These are phyloP conservation scores for Cryptococcus jaspeensis DNA, from an alignment of 1,284 basidiomycete genomes.

Conservation along the genomic window DNA sequence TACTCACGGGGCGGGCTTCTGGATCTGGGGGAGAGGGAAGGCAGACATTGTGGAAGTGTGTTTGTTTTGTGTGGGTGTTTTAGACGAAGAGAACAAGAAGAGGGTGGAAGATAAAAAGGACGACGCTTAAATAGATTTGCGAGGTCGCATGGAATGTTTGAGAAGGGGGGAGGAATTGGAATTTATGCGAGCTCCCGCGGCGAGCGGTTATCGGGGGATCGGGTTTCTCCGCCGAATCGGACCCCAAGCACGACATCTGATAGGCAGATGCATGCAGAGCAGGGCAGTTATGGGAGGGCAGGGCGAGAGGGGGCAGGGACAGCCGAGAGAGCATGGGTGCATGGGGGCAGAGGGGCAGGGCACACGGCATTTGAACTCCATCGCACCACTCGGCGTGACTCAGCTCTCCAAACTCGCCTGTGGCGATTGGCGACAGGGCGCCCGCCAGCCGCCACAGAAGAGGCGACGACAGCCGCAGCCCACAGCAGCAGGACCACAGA, in stretches of 20 bases:
- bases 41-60: slow-evolving; percentile 11
- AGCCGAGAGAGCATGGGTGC: too few relatives aligned
- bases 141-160: background rate
- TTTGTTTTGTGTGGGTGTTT: background rate
- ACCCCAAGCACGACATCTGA: background rate
- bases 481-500: too few relatives aligned
- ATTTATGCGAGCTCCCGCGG: background rate
- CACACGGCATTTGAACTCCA: too few relatives aligned
- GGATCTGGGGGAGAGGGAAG: slow-evolving; percentile 35
- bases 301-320: too few relatives aligned
- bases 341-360: too few relatives aligned
- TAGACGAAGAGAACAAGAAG: slow-evolving; percentile 5
- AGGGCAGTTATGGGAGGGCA: too few relatives aligned
- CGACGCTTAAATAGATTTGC: slow-evolving; percentile 1
- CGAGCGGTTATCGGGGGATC: background rate
- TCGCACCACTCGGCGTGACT: too few relatives aligned
- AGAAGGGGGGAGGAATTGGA: background rate
- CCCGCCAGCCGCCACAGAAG: too few relatives aligned
- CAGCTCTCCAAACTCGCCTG: too few relatives aligned
- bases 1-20: slow-evolving; percentile 49
- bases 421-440: too few relatives aligned
- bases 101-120: slow-evolving; percentile 5
- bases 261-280: too few relatives aligned
- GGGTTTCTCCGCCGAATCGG: slow-evolving; percentile 2
- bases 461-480: too few relatives aligned